Base-by-base conservation (phyloP, 208 protist genomes). In the Tritrichomonas foetus region DNA sequence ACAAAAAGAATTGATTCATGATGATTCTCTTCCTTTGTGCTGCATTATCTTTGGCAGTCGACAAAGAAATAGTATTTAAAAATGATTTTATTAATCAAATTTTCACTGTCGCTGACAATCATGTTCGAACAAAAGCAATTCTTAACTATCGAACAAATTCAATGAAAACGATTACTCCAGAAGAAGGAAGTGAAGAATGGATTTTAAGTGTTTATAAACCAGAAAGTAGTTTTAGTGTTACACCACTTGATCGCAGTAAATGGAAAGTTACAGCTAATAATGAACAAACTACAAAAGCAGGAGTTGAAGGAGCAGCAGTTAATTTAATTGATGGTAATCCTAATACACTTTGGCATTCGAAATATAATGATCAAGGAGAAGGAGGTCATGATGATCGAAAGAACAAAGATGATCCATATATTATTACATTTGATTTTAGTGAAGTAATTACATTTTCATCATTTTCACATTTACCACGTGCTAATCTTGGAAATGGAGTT, bases 261-360 rank as follows among this genome's bases (percentile, higher is more conserved):
- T 82, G 74, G 74, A 82, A 44, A 39, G 5, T 82, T 39, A 82
- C 33, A 8, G 74, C 41, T 20, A 82, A 82, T 41, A 47, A 9
- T 78, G 69, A 78, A 44, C n/a, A 78, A 44, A 41, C 69, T 13
- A 78, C 25, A 8, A 41, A 27, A 8, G 1, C 33, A 49, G 8
- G 41, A 30, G 39, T 9, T 9, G 74, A 82, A 82, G 74, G 74
- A 30, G 74, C 74, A 27, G 74, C 74, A n/a, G 74, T 82, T 30
- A 82, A 82, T 41, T 30, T 82, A 3, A 82, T 82, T 82, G 74
- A 82, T 82, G 74, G 74, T 30, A 39, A 82, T 50, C 9, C 50
- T 41, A 82, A 16, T 30, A 82, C 74, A 82, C 47, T 82, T 41
- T 82, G 74, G 74, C 74, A 82, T 39, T 47, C 8, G 14, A 36